These are phyloP conservation scores for Cyanodermella asteris DNA, from an alignment of 2,329 filamentous ascomycete species.

Conservation along the genomic window DNA sequence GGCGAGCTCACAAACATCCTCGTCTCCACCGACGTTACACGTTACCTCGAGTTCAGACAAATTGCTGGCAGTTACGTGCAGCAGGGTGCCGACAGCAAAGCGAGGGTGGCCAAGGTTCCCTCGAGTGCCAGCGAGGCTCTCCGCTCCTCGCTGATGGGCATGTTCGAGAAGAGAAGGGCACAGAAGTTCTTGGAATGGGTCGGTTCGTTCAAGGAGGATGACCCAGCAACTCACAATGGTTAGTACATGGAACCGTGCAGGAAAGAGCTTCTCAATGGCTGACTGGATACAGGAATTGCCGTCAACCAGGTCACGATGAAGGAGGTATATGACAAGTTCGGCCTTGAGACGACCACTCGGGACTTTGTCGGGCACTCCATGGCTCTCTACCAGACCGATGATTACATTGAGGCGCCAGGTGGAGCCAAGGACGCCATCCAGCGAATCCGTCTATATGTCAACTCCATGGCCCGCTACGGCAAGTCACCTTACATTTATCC, in stretches of 20 bases:
- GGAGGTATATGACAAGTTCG: slow-evolving; percentile 97
- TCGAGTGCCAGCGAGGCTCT: slow-evolving; percentile 81
- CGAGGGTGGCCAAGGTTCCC: slow-evolving; percentile 89
- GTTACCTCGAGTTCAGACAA: slow-evolving; percentile 82
- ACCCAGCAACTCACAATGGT: slow-evolving; percentile 82
- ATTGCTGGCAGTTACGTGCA: slow-evolving; percentile 94
- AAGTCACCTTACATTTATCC: slow-evolving; percentile 99
- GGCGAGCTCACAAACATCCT: slow-evolving; percentile 97
- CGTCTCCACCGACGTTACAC: slow-evolving; percentile 78
- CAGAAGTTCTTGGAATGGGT: slow-evolving; percentile 96
- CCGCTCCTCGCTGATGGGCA: slow-evolving; percentile 80
- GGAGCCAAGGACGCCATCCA: slow-evolving; percentile 66
- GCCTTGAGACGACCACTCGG: slow-evolving; percentile 67
- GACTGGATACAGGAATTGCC: slow-evolving; percentile 44
- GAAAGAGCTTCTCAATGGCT: slow-evolving; percentile 1
- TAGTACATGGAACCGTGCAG: slow-evolving; percentile 14
- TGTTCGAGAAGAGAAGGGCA: slow-evolving; percentile 94
- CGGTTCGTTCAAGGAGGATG: slow-evolving; percentile 60
- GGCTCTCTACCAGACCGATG: slow-evolving; percentile 82
- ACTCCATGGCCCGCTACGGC: slow-evolving; percentile 91
- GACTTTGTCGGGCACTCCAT: slow-evolving; percentile 98
- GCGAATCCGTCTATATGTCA: slow-evolving; percentile 87
- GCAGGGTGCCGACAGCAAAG: slow-evolving; percentile 60
- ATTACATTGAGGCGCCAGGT: slow-evolving; percentile 56
- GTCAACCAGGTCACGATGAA: slow-evolving; percentile 69